Evolutionary conservation across 768 basidiomycete genomes (phyloP).

Genomic region (Leccinum rimulosum): DNA sequence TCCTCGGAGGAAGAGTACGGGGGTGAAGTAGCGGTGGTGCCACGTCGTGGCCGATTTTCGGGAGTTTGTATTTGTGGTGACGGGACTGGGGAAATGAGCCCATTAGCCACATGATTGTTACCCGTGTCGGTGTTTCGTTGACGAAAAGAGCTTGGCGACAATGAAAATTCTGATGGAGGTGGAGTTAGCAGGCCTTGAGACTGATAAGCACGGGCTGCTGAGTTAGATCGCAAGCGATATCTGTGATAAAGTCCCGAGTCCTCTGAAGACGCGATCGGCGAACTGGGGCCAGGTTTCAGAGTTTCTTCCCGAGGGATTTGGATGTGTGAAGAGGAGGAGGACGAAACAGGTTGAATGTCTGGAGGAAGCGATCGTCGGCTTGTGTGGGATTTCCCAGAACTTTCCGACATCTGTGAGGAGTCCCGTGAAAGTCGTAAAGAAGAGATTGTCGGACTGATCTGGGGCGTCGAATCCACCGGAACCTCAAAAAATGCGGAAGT

Average conservation of each 20-base stretch:
- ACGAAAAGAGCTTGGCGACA: background rate
- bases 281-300: conserved; percentile 3
- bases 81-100: background rate
- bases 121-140: background rate
- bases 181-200: conserved; percentile 6
- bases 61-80: conserved; percentile 1
- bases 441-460: background rate
- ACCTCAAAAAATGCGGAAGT: background rate
- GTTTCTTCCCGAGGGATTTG: conserved; percentile 13
- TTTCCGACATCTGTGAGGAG: conserved; percentile 4
- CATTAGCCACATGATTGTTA: background rate
- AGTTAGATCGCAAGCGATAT: conserved; percentile 6
- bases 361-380: conserved; percentile 5
- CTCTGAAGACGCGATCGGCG: conserved; percentile 18
- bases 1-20: conserved; percentile 10
- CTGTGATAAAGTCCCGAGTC: conserved; percentile 8
- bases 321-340: conserved; percentile 8
- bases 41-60: conserved; percentile 4
- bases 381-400: background rate
- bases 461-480: background rate
- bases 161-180: background rate
- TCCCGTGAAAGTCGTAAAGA: background rate
- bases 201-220: background rate
- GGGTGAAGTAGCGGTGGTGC: background rate
- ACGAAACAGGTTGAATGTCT: background rate